Evolutionary conservation across 495 filamentous ascomycete genomes (phyloP).

Genomic region (Neurospora sp.): DNA sequence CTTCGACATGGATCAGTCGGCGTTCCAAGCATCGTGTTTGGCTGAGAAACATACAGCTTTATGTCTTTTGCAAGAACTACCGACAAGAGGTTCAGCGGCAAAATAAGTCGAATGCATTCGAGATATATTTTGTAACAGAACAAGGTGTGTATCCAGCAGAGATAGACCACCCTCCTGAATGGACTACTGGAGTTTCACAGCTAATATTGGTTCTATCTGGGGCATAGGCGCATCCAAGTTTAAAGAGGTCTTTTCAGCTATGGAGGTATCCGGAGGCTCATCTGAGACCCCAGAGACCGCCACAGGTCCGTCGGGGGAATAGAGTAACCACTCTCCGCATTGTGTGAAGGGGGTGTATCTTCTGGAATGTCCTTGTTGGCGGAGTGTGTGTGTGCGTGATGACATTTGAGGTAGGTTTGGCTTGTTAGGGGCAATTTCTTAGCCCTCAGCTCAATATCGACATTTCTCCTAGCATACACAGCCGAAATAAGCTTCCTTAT

Average conservation of each 20-base stretch:
- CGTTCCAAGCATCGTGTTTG: slow-evolving; percentile 43
- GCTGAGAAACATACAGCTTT: slow-evolving; percentile 50
- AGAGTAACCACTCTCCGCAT: background rate
- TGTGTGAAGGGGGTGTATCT: background rate
- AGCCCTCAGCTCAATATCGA: background rate
- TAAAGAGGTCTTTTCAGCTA: slow-evolving; percentile 27
- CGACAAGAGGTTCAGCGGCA: slow-evolving; percentile 34
- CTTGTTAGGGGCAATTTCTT: background rate
- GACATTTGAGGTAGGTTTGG: background rate
- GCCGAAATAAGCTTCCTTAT: background rate
- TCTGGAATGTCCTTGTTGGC: background rate
- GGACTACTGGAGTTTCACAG: background rate
- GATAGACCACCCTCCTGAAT: background rate
- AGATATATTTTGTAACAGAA: slow-evolving; percentile 34
- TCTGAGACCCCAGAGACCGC: slow-evolving; percentile 18
- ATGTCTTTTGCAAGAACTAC: slow-evolving; percentile 56
- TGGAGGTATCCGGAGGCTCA: slow-evolving; percentile 14
- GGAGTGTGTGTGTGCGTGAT: background rate
- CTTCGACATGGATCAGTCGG: slow-evolving; percentile 47
- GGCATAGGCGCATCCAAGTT: slow-evolving; percentile 27
- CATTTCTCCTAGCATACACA: background rate
- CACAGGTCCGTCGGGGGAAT: slow-evolving; percentile 1
- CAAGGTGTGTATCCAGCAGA: slow-evolving; percentile 19
- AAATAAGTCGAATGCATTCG: slow-evolving; percentile 33
- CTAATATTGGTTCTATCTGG: background rate